Evolutionary conservation across 179 eudicot genomes (phyloP).

Genomic region (Beta macrorhiza): DNA sequence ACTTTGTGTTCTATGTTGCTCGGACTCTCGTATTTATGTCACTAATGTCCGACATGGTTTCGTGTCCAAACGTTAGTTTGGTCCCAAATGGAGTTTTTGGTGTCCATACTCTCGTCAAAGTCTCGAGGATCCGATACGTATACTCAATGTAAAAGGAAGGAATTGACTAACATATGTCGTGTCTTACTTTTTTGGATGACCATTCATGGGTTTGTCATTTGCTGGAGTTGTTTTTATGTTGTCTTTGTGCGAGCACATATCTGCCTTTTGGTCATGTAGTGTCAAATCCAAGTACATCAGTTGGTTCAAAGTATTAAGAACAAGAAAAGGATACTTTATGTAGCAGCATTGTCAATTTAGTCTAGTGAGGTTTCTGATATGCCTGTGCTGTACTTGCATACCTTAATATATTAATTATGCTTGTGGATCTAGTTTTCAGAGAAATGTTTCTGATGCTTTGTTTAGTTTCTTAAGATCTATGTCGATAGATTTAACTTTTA

Average conservation of each 20-base stretch:
- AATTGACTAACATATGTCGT: no score
- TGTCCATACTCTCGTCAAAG: no score
- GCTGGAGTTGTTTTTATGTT: neutral
- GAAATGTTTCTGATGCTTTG: neutral
- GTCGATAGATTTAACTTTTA: neutral
- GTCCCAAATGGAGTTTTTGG: no score
- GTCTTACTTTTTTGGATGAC: neutral
- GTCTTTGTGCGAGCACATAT: neutral
- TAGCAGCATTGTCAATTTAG: neutral
- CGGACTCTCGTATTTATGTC: no score
- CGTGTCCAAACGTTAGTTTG: no score
- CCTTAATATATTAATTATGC: neutral
- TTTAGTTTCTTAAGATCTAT: neutral
- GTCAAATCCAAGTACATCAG: neutral
- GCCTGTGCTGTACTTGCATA: neutral
- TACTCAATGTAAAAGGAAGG: no score
- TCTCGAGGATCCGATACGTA: no score
- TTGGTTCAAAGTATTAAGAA: neutral
- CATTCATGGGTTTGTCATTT: neutral
- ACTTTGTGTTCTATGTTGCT: neutral
- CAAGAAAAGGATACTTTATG: neutral
- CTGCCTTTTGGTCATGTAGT: neutral
- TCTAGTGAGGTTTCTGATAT: neutral
- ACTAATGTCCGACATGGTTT: no score
- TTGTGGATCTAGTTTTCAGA: neutral